Evolutionary conservation across 2,329 filamentous ascomycete genomes (phyloP).

Genomic region (Talaromyces sp.): DNA sequence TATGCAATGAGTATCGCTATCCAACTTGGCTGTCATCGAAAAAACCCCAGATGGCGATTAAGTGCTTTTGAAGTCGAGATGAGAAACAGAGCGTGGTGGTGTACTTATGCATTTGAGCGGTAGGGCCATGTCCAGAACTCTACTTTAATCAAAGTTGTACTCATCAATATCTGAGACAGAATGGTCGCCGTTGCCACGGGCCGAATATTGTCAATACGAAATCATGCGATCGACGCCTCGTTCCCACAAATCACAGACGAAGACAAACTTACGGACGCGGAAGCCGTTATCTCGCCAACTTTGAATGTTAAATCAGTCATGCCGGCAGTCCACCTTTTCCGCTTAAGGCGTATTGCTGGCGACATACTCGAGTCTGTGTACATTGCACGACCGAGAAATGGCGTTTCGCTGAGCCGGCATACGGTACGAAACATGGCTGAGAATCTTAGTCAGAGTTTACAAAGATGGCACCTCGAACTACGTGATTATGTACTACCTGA

Average conservation of each 20-base stretch:
- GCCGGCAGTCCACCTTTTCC: conserved; percentile 1
- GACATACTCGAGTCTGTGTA: conserved; percentile 6
- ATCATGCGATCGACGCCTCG: background rate
- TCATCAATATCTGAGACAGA: background rate
- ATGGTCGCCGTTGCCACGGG: background rate
- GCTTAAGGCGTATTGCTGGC: background rate
- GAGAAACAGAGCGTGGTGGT: conserved; percentile 3
- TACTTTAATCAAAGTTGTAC: background rate
- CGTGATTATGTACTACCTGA: background rate
- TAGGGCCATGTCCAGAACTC: background rate
- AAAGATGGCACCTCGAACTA: background rate
- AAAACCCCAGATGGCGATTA: background rate
- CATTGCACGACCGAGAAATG: background rate
- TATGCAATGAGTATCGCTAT: conserved; percentile 1
- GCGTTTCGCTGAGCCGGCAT: background rate
- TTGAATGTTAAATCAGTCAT: background rate
- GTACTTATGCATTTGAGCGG: background rate
- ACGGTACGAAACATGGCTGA: background rate
- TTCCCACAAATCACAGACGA: conserved; percentile 1
- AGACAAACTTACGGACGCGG: background rate
- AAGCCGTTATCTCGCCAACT: background rate
- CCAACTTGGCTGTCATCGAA: conserved; percentile 1
- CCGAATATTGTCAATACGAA: background rate
- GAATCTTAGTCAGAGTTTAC: background rate
- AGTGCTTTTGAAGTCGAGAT: background rate